Evolutionary conservation across 768 basidiomycete species (phyloP).

Genomic region (Rhodosporidiobolus odoratus): DNA sequence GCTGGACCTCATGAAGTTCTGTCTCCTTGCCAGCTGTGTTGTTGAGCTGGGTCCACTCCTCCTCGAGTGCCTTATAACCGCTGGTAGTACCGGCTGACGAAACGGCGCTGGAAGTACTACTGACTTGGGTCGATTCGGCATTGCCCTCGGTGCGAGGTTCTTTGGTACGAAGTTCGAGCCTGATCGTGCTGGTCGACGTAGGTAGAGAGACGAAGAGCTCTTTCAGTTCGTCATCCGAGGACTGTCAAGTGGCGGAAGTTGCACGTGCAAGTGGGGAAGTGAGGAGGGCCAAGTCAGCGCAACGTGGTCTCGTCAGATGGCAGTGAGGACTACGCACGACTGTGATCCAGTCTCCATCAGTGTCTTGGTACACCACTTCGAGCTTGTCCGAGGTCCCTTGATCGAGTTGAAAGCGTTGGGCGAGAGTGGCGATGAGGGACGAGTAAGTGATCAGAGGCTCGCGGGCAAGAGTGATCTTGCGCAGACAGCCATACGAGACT

Average conservation of each 20-base stretch:
- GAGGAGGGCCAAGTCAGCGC: not conserved
- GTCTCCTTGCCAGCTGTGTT: not conserved
- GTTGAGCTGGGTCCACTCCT: not conserved
- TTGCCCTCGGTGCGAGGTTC: not conserved
- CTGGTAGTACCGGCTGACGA: not conserved
- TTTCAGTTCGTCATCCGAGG: not conserved
- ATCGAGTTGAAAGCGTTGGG: not conserved
- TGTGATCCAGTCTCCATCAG: not conserved
- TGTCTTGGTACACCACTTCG: not conserved
- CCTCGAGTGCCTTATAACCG: not conserved
- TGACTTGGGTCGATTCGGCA: not conserved
- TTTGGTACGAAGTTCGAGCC: not conserved
- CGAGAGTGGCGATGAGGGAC: not conserved
- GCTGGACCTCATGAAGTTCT: too few species aligned
- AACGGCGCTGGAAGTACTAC: not conserved
- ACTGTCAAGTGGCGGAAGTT: not conserved
- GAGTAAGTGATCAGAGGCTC: not conserved
- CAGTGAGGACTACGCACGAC: not conserved
- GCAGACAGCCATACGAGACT: too few species aligned
- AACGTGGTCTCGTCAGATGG: too few species aligned
- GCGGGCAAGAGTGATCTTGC: not conserved
- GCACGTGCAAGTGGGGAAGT: not conserved
- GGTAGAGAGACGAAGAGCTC: not conserved
- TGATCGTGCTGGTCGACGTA: not conserved
- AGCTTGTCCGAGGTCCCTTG: not conserved